Conservation (phyloP, 1,284 basidiomycete genomes). For the Moniliella sp. region DNA sequence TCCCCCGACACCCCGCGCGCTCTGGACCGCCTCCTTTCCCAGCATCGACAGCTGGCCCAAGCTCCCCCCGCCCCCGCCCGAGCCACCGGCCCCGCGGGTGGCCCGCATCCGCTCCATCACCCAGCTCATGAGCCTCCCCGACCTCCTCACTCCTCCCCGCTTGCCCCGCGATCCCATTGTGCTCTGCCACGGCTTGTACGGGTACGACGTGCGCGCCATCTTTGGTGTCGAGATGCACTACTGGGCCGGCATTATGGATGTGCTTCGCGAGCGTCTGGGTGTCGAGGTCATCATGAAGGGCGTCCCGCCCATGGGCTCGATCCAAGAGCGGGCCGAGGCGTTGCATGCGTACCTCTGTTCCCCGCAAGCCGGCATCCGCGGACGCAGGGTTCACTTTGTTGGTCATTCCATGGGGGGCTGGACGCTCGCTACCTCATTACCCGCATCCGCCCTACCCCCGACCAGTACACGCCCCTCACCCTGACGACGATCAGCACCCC, state of each 20-base stretch:
- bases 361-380: conserved; percentile 42
- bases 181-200: conserved; percentile 65
- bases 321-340: conserved; percentile 57
- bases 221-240: conserved; percentile 57
- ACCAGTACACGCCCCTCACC: conserved; percentile 62
- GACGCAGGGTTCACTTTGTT: conserved; percentile 64
- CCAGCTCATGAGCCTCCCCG: conserved; percentile 15
- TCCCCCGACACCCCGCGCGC: too few species aligned
- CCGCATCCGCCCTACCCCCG: conserved; percentile 48
- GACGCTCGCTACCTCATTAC: conserved; percentile 57
- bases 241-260: conserved; percentile 69
- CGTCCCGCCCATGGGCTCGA: conserved; percentile 83
- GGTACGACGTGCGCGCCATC: conserved; percentile 61
- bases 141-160: conserved; percentile 41
- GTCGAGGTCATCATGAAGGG: conserved; percentile 85
- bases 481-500: conserved; percentile 80
- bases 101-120: conserved; percentile 10
- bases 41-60: too few species aligned
- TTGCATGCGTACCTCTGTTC: conserved; percentile 52
- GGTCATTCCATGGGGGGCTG: conserved; percentile 72
- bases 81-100: too few species aligned
- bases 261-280: conserved; percentile 60
- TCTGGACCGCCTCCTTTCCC: too few species aligned
- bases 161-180: conserved; percentile 71
- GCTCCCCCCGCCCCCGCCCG: too few species aligned